phyloP scores from a whole-genome alignment of 805 yeast species.

The Saturnispora ahearnii region DNA sequence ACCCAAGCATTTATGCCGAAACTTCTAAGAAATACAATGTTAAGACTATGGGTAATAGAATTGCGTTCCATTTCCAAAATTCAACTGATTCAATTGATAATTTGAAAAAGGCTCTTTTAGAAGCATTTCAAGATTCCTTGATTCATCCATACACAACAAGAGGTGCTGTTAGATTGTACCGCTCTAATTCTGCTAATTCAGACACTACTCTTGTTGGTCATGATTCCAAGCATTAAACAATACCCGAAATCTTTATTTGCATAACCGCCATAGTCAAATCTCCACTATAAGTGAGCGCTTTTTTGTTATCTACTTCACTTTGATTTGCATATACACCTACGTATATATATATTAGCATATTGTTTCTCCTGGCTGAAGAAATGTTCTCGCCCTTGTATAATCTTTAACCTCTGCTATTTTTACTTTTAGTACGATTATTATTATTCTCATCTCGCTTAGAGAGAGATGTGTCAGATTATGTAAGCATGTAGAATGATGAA shows the following conservation, averaged over 20 bases:
- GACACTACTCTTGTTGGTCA: slow-evolving; percentile 6
- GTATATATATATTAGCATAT: not conserved
- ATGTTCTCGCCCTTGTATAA: not conserved
- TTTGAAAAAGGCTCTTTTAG: slow-evolving; percentile 48
- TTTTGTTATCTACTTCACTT: not conserved
- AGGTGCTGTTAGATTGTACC: slow-evolving; percentile 15
- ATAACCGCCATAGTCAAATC: not conserved
- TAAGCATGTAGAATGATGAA: not conserved
- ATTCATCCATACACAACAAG: slow-evolving; percentile 36
- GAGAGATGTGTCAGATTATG: not conserved
- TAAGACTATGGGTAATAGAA: slow-evolving; percentile 60
- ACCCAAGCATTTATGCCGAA: slow-evolving; percentile 32
- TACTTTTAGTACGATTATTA: no score
- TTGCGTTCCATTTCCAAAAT: slow-evolving; percentile 74
- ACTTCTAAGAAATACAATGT: slow-evolving; percentile 50
- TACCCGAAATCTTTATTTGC: not conserved
- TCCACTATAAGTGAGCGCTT: not conserved
- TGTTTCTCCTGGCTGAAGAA: not conserved
- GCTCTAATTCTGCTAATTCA: slow-evolving; percentile 5
- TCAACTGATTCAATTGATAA: slow-evolving; percentile 45
- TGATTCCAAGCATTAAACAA: slow-evolving; percentile 1
- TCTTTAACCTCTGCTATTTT: not conserved
- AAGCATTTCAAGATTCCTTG: slow-evolving; percentile 46
- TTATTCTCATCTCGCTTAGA: no score
- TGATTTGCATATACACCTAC: not conserved